Conservation (phyloP, 2,329 filamentous ascomycete genomes). For the Aquanectria penicillioides region DNA sequence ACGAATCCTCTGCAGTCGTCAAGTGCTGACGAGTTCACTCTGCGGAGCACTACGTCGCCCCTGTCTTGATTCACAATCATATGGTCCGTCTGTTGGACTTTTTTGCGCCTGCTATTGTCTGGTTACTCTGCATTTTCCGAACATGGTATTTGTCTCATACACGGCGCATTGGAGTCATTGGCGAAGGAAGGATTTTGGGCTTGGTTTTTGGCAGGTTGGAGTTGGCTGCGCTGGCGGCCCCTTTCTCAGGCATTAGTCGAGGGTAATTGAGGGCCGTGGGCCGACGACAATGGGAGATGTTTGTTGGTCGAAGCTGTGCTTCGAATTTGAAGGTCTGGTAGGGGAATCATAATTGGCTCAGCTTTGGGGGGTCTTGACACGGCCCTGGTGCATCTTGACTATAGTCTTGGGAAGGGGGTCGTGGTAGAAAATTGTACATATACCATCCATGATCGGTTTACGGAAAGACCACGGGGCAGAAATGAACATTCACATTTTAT, state of each 20-base stretch:
- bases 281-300: constrained; percentile 21
- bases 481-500: constrained; percentile 46
- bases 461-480: constrained; percentile 41
- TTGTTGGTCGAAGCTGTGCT: constrained; percentile 40
- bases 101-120: constrained; percentile 41
- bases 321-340: constrained; percentile 29
- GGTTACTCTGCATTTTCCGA: constrained; percentile 48
- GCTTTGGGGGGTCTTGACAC: constrained; percentile 23
- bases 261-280: constrained; percentile 39
- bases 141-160: constrained; percentile 51
- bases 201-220: constrained; percentile 50
- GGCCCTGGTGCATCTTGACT: constrained; percentile 35
- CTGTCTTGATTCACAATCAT: constrained; percentile 44
- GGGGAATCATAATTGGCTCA: constrained; percentile 32
- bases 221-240: constrained; percentile 46
- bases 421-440: constrained; percentile 55
- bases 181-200: constrained; percentile 47
- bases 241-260: constrained; percentile 35
- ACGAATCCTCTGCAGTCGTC: constrained; percentile 35
- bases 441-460: constrained; percentile 51
- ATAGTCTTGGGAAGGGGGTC: constrained; percentile 35
- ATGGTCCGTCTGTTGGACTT: constrained; percentile 39
- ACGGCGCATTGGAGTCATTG: constrained; percentile 54
- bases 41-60: constrained; percentile 21
- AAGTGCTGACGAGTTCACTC: constrained; percentile 25